Conservation (phyloP, 257 asterid genomes). For the Jacaranda copaia region DNA sequence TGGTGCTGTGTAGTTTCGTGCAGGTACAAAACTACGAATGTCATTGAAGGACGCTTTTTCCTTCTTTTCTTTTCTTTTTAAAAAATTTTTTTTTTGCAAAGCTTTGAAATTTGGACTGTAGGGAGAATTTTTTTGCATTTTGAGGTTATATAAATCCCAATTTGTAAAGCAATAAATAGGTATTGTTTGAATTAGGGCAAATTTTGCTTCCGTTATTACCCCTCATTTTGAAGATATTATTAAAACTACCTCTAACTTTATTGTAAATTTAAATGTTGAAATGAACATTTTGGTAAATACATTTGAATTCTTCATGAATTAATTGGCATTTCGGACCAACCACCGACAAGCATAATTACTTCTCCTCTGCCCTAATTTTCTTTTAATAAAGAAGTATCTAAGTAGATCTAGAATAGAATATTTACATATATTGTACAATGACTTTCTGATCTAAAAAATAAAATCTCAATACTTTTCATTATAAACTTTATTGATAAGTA, state of each 20-base stretch:
- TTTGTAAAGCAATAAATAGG: conserved; percentile 4
- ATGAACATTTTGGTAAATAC: conserved; percentile 3
- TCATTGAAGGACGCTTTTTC: conserved; percentile 20
- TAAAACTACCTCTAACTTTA: neutral
- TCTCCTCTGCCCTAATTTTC: neutral
- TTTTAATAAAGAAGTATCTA: no score
- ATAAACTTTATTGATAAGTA: no score
- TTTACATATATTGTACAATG: no score
- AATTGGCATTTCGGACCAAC: neutral
- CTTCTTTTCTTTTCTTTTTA: neutral
- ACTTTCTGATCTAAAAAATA: no score
- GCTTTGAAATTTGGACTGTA: conserved; percentile 36
- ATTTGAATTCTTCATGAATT: neutral
- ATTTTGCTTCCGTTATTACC: conserved; percentile 15
- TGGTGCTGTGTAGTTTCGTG: conserved; percentile 19
- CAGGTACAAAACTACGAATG: conserved; percentile 3
- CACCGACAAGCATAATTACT: conserved; percentile 20
- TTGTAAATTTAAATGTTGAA: neutral
- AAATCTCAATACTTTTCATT: no score
- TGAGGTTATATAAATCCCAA: conserved; percentile 27
- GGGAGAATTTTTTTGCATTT: conserved; percentile 35
- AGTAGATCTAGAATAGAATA: no score
- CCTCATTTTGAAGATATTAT: conserved; percentile 1
- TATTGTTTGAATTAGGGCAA: neutral
- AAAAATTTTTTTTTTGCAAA: conserved; percentile 11